These are phyloP conservation scores for Arthrobotrys megalospora DNA, from an alignment of 2,329 filamentous ascomycete species.

Conservation along the genomic window DNA sequence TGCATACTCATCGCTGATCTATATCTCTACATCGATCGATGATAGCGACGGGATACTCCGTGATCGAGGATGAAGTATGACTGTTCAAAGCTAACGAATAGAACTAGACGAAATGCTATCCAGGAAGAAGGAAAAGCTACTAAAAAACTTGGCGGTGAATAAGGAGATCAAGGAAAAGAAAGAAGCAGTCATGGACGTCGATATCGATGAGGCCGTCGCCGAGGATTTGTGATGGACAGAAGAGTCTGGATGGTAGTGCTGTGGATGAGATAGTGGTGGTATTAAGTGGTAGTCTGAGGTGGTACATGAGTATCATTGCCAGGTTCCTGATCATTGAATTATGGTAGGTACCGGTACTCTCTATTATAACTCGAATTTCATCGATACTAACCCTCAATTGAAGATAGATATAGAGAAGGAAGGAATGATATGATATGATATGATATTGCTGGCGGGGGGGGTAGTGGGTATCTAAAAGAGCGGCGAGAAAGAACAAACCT, in stretches of 20 bases:
- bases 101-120: conserved; percentile 38
- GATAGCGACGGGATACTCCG: too few species aligned
- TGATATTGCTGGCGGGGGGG: background rate
- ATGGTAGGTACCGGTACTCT: too few species aligned
- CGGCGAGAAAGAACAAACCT: background rate
- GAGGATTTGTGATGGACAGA: conserved; percentile 42
- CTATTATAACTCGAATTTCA: too few species aligned
- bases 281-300: background rate
- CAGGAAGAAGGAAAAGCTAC: conserved; percentile 56
- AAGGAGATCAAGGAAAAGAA: conserved; percentile 43
- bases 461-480: background rate
- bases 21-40: too few species aligned
- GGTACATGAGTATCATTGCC: background rate
- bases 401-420: background rate
- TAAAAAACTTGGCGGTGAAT: conserved; percentile 47
- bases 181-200: conserved; percentile 47
- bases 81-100: background rate
- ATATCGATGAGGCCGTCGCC: conserved; percentile 11
- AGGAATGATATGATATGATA: background rate
- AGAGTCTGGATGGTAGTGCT: background rate
- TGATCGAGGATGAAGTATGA: too few species aligned
- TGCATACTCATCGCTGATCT: too few species aligned
- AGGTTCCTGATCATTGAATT: too few species aligned
- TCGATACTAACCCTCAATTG: too few species aligned
- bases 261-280: background rate